phyloP scores from a whole-genome alignment of 192 early-diverging fungal species.

The Gonapodya prolifera region DNA sequence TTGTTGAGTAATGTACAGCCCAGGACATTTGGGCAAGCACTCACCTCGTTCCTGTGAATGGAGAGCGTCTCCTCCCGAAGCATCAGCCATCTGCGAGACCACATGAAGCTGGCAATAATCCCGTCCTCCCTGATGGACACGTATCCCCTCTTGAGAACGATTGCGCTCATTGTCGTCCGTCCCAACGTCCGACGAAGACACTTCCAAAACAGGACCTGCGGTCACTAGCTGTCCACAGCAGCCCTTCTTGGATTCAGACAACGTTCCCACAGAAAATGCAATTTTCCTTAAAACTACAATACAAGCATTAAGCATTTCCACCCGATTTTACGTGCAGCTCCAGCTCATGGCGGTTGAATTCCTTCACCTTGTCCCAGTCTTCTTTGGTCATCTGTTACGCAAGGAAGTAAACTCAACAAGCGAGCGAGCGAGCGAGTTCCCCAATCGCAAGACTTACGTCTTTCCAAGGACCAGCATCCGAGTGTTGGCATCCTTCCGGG shows the following conservation, averaged over 20 bases:
- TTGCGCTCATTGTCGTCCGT: not conserved
- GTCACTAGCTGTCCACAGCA: too few species aligned
- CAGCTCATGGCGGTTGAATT: not conserved
- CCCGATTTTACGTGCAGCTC: not conserved
- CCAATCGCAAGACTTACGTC: conserved; percentile 19
- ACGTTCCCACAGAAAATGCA: too few species aligned
- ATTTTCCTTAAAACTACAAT: too few species aligned
- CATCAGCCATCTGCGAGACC: conserved; percentile 86
- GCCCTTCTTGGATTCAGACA: too few species aligned
- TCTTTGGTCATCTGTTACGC: not conserved
- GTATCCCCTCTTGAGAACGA: conserved; percentile 66
- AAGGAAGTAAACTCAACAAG: not conserved
- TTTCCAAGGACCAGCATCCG: conserved; percentile 39
- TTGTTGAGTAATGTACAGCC: not conserved
- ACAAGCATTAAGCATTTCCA: too few species aligned
- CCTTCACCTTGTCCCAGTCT: not conserved
- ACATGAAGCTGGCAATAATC: conserved; percentile 64
- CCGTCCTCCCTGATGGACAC: conserved; percentile 87
- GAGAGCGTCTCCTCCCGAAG: conserved; percentile 81
- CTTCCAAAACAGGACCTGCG: too few species aligned
- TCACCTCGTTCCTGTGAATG: conserved; percentile 88
- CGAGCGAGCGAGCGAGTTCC: conserved; percentile 16
- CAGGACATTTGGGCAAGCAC: conserved; percentile 4
- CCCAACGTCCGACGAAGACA: not conserved
- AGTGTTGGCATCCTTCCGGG: conserved; percentile 43